Base-by-base conservation (phyloP, 345 rosid species). In the Syzygium aromaticum region DNA sequence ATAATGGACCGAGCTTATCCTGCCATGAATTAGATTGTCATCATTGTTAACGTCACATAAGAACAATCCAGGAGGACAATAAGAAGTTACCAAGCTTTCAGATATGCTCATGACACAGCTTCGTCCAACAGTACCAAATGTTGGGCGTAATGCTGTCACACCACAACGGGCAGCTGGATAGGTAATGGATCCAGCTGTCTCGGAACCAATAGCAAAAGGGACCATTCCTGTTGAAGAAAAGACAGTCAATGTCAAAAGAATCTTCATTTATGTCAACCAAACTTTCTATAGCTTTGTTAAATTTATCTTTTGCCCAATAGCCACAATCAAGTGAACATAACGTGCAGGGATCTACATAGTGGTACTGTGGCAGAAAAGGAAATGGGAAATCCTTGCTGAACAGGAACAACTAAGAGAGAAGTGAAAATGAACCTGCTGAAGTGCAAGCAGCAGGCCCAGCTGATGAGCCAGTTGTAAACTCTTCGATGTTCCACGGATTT, bases 391-490 rank as follows among this genome's bases (percentile, higher is more conserved):
- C 52, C 73, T 40, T 33, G 54, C 52, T 46, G 51, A 46, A 61
- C 9, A 51, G 61, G 52, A 56, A 40, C 52, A 15, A 23, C 46
- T 54, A n/a, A 17, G 51, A 30, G 57, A 11, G 59, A 40, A 49
- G 46, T 51, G 52, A 49, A 88, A 84, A 73, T 87, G 88, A 91
- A 95, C 98, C 99, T 84, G 99, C 97, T 1, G 97, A 93, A 73
- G 96, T 94, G 90, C 95, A 92, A n/a, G 99, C 96, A 88, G 97
- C 99, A 25, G 99, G 96, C 86, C 99, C 98, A 88, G 96, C 98
- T 49, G 98, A 97, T 64, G 99, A 95, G 51, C 98, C 98, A 1
- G 99, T 97, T 51, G 97, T 88, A 88, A 97, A 97, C 85, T 97
- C 98, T 91, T 94, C 96, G 16, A 97, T 95, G 88, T 96, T 97